These are phyloP conservation scores for Aspergillus tubingensis DNA, from an alignment of 2,329 filamentous ascomycete species.

Conservation along the genomic window DNA sequence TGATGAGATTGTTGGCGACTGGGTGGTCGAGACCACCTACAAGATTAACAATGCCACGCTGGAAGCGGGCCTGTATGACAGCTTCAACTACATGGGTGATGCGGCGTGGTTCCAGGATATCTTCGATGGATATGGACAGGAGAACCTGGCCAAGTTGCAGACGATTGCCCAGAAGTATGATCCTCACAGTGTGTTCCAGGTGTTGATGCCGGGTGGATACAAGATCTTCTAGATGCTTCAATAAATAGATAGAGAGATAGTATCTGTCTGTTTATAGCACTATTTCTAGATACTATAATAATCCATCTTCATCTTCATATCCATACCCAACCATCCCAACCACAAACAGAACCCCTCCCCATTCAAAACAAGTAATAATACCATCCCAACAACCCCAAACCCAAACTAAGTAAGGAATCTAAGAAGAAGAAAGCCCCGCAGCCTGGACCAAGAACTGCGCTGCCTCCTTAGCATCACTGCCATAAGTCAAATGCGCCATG, in stretches of 20 bases:
- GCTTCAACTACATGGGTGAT: constrained; percentile 41
- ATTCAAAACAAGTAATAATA: neutral
- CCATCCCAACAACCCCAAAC: neutral
- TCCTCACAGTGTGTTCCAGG: constrained; percentile 41
- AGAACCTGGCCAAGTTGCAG: constrained; percentile 34
- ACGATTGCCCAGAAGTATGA: constrained; percentile 40
- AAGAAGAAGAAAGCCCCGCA: constrained; percentile 17
- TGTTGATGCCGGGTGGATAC: constrained; percentile 41
- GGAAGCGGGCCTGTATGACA: constrained; percentile 29
- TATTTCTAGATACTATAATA: no score
- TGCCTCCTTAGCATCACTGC: constrained; percentile 36
- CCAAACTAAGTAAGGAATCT: neutral
- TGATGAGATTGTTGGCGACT: constrained; percentile 34
- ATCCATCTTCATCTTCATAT: no score
- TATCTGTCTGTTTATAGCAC: no score
- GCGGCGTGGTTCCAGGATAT: constrained; percentile 40
- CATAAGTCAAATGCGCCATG: constrained; percentile 47
- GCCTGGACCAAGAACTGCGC: constrained; percentile 40
- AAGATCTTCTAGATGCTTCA: constrained; percentile 32
- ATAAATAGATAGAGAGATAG: no score
- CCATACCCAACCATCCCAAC: neutral
- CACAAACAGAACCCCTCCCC: neutral
- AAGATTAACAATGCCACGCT: constrained; percentile 31
- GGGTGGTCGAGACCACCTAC: constrained; percentile 35
- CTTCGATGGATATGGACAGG: constrained; percentile 37